Evolutionary conservation across 495 filamentous ascomycete species (phyloP), one percentile per base, ranked within the genome.

Genomic region (Xanthoparmelia taractica): DNA sequence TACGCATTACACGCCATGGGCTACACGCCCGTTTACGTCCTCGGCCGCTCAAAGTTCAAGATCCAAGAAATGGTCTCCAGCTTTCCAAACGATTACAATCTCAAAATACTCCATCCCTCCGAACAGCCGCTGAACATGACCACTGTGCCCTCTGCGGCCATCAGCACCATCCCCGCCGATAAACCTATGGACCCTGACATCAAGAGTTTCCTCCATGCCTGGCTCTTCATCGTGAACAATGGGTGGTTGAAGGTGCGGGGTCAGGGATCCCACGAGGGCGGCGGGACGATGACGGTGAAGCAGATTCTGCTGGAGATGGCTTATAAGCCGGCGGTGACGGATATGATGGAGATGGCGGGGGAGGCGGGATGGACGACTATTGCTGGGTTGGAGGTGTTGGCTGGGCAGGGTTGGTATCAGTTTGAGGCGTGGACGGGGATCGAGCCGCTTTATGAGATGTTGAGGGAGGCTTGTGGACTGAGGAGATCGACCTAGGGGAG

Each of bases 251-350:
- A 8, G 0, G 29, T 33, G 29, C 3, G 2, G 50, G 7, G 29
- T 12, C 27, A 20, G 8, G 50, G 4, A 12, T 20, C 50, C 1
- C 50, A 4, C 27, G 29, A 25, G n/a, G n/a, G n/a, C n/a, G n/a
- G n/a, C 27, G 50, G 50, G 50, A n/a, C 8, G 29, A 11, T 54
- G 50, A 33, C 50, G 15, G 50, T 54, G 50, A 33, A n/a, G 50
- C 50, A n/a, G 8, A 85, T 96, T 37, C 76, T 97, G 61, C 75
- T 96, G 2, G 94, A 99, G 77, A 97, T 99, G 94, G 92, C 94
- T 6, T 99, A 99, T 73, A 96, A 88, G 73, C 95, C 94, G 33
- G 72, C 82, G 0, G 80, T 87, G 34, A 99, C 94, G 18, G 80
- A 88, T 31, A 71, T 97, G 70, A 97, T 97, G 90, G 80, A 85